phyloP scores from a whole-genome alignment of 257 asterid genomes.

The Jacaranda mimosifolia region DNA sequence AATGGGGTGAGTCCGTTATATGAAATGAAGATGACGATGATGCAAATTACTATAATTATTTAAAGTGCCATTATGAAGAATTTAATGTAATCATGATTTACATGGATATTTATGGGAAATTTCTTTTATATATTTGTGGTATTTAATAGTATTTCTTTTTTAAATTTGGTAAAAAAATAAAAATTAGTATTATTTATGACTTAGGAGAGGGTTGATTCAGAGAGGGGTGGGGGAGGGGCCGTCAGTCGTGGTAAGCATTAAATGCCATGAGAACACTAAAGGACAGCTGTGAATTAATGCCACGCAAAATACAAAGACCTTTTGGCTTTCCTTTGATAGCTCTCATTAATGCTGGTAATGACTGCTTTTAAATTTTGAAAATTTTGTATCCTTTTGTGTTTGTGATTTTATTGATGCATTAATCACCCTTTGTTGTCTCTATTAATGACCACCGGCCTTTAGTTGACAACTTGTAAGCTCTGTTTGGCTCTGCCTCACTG shows the following conservation, averaged over 20 bases:
- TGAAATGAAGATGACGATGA: slow-evolving; percentile 23
- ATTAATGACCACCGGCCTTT: slow-evolving; percentile 41
- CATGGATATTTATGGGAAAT: slow-evolving; percentile 30
- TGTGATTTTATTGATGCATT: slow-evolving; percentile 43
- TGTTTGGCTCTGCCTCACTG: slow-evolving; percentile 27
- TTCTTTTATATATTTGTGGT: slow-evolving; percentile 10
- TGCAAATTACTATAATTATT: slow-evolving; percentile 31
- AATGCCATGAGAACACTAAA: slow-evolving; percentile 57
- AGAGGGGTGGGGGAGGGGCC: slow-evolving; percentile 1
- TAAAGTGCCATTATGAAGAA: slow-evolving; percentile 35
- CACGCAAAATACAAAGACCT: slow-evolving; percentile 46
- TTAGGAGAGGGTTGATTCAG: background rate
- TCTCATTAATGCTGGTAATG: slow-evolving; percentile 59
- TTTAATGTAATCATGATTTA: slow-evolving; percentile 43
- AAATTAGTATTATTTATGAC: too few species aligned
- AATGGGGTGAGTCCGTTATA: slow-evolving; percentile 22
- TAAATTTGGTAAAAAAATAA: too few species aligned
- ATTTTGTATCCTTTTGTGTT: slow-evolving; percentile 26
- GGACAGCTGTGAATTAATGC: slow-evolving; percentile 70
- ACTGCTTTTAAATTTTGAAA: slow-evolving; percentile 40
- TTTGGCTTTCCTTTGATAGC: slow-evolving; percentile 50
- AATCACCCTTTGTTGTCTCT: slow-evolving; percentile 43
- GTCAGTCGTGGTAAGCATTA: slow-evolving; percentile 54
- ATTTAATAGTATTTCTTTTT: background rate
- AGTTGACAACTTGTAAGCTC: slow-evolving; percentile 35